phyloP scores from a whole-genome alignment of 2,329 filamentous ascomycete species.

The Ascochyta rabiei region DNA sequence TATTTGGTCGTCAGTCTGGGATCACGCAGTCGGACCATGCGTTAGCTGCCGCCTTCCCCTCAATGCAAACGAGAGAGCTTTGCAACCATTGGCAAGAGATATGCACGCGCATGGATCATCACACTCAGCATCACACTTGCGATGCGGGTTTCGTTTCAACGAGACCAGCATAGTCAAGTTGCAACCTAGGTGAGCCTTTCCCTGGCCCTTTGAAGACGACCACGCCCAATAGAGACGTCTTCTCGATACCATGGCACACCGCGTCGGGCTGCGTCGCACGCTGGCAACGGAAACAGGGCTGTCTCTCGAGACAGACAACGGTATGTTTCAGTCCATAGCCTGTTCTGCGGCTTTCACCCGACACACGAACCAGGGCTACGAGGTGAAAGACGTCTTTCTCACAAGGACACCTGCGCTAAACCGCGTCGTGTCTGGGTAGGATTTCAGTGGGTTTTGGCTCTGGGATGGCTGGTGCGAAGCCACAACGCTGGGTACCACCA shows the following conservation, averaged over 20 bases:
- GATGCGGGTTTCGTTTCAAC: constrained; percentile 7
- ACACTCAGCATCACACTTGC: constrained; percentile 4
- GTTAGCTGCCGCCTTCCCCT: constrained; percentile 19
- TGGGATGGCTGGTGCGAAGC: constrained; percentile 14
- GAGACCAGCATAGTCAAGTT: neutral
- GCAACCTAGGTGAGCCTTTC: neutral
- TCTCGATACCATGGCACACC: neutral
- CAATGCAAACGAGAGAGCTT: constrained; percentile 10
- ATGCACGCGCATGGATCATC: constrained; percentile 10
- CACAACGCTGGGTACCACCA: constrained; percentile 7
- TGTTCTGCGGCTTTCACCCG: neutral
- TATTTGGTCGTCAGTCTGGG: constrained; percentile 13
- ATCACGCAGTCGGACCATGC: constrained; percentile 15
- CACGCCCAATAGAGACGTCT: neutral
- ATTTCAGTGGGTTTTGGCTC: constrained; percentile 1
- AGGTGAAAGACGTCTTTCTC: neutral
- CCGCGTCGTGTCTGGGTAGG: constrained; percentile 3
- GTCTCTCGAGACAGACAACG: neutral
- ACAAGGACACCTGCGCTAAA: neutral
- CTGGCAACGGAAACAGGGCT: constrained; percentile 2
- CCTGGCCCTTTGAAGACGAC: neutral
- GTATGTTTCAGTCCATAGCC: neutral
- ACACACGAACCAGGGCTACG: neutral
- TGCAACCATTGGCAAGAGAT: constrained; percentile 14
- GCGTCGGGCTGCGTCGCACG: neutral